Percentiles rank a stretch among this genome's conserved stretches.
Conservation (phyloP, 768 basidiomycete species). For the Lenzites betulinus region DNA sequence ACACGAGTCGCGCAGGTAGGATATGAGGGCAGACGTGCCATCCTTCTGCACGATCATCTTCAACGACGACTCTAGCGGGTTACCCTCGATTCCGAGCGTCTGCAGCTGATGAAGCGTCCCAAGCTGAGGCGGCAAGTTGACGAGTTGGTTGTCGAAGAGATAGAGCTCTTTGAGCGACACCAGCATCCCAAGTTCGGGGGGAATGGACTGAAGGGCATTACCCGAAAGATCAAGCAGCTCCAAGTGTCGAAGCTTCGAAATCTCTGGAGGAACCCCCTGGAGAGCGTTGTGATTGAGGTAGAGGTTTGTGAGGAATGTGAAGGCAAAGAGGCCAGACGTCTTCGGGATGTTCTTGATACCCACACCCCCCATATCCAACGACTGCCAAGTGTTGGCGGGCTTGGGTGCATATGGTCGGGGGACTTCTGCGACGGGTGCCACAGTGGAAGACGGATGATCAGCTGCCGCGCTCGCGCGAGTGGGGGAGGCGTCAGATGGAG, state of each 20-base stretch:
- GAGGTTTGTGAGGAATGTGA: constrained; percentile 91
- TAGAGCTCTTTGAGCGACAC: constrained; percentile 89
- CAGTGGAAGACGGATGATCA: constrained; percentile 76
- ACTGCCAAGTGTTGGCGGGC: constrained; percentile 82
- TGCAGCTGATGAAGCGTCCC: constrained; percentile 91
- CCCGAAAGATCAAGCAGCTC: constrained; percentile 90
- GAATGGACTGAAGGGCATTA: constrained; percentile 77
- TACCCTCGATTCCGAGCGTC: constrained; percentile 96
- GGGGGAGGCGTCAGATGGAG: constrained; percentile 37
- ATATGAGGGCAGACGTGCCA: constrained; percentile 86
- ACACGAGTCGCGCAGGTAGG: constrained; percentile 92
- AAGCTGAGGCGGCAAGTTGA: constrained; percentile 81
- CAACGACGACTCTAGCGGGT: constrained; percentile 79
- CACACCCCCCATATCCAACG: constrained; percentile 95
- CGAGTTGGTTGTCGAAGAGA: constrained; percentile 94
- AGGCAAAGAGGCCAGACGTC: constrained; percentile 73
- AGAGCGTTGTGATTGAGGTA: constrained; percentile 97
- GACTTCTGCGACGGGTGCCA: constrained; percentile 69
- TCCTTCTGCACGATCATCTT: constrained; percentile 90
- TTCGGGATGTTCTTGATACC: constrained; percentile 88
- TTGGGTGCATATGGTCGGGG: constrained; percentile 64
- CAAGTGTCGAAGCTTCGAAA: constrained; percentile 81
- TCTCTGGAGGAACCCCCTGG: constrained; percentile 74
- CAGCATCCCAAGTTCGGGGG: constrained; percentile 89
- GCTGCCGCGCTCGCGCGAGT: constrained; percentile 36